Percentiles rank a stretch among this genome's conserved stretches.
Evolutionary conservation across 106 monocot species (phyloP).

Genomic region (Phalaenopsis aphrodite): DNA sequence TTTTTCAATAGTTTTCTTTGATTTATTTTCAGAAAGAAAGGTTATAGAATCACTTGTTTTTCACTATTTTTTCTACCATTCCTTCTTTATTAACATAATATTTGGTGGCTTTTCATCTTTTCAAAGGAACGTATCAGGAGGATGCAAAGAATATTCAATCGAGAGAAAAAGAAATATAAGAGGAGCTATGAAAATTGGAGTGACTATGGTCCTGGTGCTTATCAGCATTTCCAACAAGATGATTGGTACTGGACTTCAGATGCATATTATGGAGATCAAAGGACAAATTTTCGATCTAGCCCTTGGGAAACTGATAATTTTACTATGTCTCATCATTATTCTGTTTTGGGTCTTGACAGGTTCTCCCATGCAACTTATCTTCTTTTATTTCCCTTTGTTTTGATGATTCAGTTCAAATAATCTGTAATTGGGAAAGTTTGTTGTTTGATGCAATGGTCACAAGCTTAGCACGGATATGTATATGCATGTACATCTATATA

Average conservation of each 20-base stretch:
- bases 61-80: no score
- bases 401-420: not conserved
- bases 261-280: slow-evolving; percentile 48
- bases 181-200: slow-evolving; percentile 72
- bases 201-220: slow-evolving; percentile 52
- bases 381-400: not conserved
- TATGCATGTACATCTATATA: no score
- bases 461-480: no score
- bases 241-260: slow-evolving; percentile 90
- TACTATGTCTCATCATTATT: slow-evolving; percentile 81
- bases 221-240: slow-evolving; percentile 68
- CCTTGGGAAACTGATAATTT: slow-evolving; percentile 31
- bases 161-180: slow-evolving; percentile 71
- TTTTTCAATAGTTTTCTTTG: no score
- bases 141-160: slow-evolving; percentile 84
- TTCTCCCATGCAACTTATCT: slow-evolving; percentile 11
- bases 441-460: not conserved
- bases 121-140: slow-evolving; percentile 77
- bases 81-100: not conserved
- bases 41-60: no score
- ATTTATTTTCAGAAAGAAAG: no score
- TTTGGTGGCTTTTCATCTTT: not conserved
- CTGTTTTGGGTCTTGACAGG: slow-evolving; percentile 90
- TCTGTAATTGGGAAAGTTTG: no score
- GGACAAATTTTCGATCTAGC: slow-evolving; percentile 26